phyloP scores from a whole-genome alignment of 1,284 basidiomycete species.

The Phlebopus sp. region DNA sequence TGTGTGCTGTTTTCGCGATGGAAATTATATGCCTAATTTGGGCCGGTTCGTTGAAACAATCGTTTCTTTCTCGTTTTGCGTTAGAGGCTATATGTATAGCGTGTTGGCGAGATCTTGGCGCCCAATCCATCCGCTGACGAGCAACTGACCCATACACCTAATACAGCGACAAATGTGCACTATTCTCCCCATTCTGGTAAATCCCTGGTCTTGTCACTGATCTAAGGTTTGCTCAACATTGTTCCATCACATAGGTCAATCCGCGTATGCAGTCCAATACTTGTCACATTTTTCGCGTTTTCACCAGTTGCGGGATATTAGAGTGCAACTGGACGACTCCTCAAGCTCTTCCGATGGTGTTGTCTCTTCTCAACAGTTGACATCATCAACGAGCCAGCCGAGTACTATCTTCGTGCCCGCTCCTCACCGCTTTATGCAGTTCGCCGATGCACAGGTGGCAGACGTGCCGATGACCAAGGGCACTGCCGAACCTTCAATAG shows the following conservation, averaged over 20 bases:
- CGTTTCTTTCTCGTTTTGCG: background rate
- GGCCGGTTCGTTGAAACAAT: background rate
- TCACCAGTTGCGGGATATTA: background rate
- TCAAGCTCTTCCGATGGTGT: background rate
- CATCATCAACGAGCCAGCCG: background rate
- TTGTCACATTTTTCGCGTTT: background rate
- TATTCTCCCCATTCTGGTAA: slow-evolving; percentile 7
- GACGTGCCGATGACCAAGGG: too few relatives aligned
- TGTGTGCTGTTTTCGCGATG: background rate
- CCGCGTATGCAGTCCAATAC: slow-evolving; percentile 5
- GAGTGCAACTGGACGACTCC: background rate
- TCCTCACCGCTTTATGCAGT: background rate
- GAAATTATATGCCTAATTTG: too few relatives aligned
- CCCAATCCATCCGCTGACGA: too few relatives aligned
- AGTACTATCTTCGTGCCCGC: background rate
- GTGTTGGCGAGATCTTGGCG: too few relatives aligned
- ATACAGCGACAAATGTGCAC: slow-evolving; percentile 2
- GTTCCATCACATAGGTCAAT: slow-evolving; percentile 7
- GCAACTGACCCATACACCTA: too few relatives aligned
- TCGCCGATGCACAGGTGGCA: too few relatives aligned
- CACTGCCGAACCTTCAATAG: too few relatives aligned
- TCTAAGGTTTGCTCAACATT: slow-evolving; percentile 5
- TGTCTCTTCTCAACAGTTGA: background rate
- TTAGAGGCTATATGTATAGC: too few relatives aligned
- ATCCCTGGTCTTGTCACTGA: background rate